phyloP scores from a whole-genome alignment of 345 rosid genomes.

The Anastatica hierochuntica region DNA sequence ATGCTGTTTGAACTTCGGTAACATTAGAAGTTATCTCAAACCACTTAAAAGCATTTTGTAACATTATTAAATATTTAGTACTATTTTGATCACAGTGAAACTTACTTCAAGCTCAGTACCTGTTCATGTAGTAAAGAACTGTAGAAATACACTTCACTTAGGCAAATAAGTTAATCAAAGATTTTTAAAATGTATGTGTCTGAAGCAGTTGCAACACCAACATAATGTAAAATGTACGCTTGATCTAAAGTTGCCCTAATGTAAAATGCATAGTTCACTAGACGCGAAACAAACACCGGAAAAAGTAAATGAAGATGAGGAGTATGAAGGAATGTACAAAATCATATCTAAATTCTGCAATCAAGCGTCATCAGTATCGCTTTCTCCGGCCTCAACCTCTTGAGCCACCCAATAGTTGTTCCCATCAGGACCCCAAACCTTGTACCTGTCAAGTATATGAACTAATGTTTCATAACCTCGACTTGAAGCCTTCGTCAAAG shows the following conservation, averaged over 20 bases:
- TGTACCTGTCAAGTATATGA: slow-evolving; percentile 37
- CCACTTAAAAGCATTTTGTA: background rate
- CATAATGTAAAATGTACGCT: too few relatives aligned
- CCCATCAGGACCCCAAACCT: slow-evolving; percentile 57
- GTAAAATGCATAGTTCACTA: slow-evolving; percentile 11
- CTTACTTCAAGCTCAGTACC: too few relatives aligned
- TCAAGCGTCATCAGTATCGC: slow-evolving; percentile 87
- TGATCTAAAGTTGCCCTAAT: slow-evolving; percentile 2
- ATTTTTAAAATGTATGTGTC: slow-evolving; percentile 1
- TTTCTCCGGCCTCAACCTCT: slow-evolving; percentile 64
- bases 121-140: background rate
- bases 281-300: background rate
- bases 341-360: background rate
- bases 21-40: slow-evolving; percentile 4
- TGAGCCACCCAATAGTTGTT: slow-evolving; percentile 45
- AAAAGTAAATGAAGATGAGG: background rate
- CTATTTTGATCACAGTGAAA: too few relatives aligned
- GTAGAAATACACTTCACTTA: background rate
- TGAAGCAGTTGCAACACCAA: slow-evolving; percentile 16
- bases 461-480: slow-evolving; percentile 42
- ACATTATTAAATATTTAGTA: too few relatives aligned
- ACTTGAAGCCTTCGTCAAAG: background rate
- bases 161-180: slow-evolving; percentile 5
- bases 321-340: background rate
- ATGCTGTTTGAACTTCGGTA: slow-evolving; percentile 56